Base-by-base conservation (phyloP, 208 protist species). In the Leishmania guyanensis region DNA sequence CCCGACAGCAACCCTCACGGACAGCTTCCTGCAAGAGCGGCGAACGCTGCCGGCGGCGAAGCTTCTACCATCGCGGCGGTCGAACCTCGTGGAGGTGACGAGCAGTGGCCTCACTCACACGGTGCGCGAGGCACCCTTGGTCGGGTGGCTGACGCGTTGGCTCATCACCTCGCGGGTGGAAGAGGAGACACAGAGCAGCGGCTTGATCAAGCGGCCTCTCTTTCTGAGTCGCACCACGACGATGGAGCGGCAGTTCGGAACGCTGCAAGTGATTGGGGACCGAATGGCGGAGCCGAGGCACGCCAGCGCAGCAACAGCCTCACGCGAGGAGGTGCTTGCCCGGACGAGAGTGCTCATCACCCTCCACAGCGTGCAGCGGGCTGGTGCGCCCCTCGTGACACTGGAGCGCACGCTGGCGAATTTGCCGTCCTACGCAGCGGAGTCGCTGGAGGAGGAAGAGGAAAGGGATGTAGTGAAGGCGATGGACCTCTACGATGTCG, bases 31-130 rank as follows among this genome's bases (percentile, higher is more conserved):
- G 12, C 5, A 81, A 14, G 51, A 39, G 33, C 76, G 77, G n/a
- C 46, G 62, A 16, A 87, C 82, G 4, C 83, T 75, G 65, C 46
- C 33, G 48, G 66, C 60, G 8, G 76, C 68, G 56, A 73, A 36
- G 58, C 75, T 84, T 8, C 81, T 84, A 70, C 81, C 81, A 8
- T 70, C 50, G 50, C 81, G 60, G 56, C 75, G 70, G 12, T 84
- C 81, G 6, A 74, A 72, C 62, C 81, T 93, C 33, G 80, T 95
- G 46, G 92, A 95, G 72, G 71, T 91, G 54, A 95, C 90, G 65
- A 94, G 89, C 71, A 90, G 90, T 58, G 92, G 92, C 20, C 83
- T 95, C 1, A 95, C 92, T 39, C 88, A 95, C 80, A 77, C 84
- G 0, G 54, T 82, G 16, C 65, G 77, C 36, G 81, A 84, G 4